Evolutionary conservation across 768 basidiomycete genomes (phyloP).

Genomic region (Lepiota venenata): DNA sequence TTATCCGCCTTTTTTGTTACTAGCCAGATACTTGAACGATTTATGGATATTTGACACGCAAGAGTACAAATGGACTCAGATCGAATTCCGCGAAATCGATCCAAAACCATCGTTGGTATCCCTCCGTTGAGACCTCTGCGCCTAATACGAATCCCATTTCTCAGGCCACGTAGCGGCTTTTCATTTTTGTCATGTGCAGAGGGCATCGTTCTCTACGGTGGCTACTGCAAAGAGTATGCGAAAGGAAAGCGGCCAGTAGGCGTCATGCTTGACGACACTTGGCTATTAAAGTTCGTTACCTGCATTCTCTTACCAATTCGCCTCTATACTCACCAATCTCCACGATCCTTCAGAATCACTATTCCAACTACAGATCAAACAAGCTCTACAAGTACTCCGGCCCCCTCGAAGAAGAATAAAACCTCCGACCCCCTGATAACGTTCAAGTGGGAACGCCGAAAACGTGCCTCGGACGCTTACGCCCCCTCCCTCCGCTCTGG

Average conservation of each 20-base stretch:
- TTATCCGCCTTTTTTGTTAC: not conserved
- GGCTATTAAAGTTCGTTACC: slow-evolving; percentile 67
- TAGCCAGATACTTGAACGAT: slow-evolving; percentile 81
- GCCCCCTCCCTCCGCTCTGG: slow-evolving; percentile 74
- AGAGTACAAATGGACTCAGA: slow-evolving; percentile 81
- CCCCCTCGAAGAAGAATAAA: slow-evolving; percentile 27
- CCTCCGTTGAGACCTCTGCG: not conserved
- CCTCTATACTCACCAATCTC: not conserved
- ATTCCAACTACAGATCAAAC: slow-evolving; percentile 17
- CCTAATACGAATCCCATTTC: not conserved
- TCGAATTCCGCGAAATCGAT: slow-evolving; percentile 72
- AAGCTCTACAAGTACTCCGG: slow-evolving; percentile 12
- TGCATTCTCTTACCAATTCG: not conserved
- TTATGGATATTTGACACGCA: slow-evolving; percentile 85
- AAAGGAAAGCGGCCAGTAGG: slow-evolving; percentile 86
- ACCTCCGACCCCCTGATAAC: slow-evolving; percentile 28
- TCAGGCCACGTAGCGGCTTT: slow-evolving; percentile 76
- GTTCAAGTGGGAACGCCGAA: slow-evolving; percentile 85
- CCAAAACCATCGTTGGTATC: slow-evolving; percentile 66
- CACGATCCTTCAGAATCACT: slow-evolving; percentile 15
- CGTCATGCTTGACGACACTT: slow-evolving; percentile 87
- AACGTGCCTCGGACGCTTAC: slow-evolving; percentile 64
- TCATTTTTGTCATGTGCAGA: slow-evolving; percentile 78
- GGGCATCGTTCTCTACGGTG: slow-evolving; percentile 81
- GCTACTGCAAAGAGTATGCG: slow-evolving; percentile 86